Conservation (phyloP, 164 flowering plant genomes). For the Cinnamomum chago region DNA sequence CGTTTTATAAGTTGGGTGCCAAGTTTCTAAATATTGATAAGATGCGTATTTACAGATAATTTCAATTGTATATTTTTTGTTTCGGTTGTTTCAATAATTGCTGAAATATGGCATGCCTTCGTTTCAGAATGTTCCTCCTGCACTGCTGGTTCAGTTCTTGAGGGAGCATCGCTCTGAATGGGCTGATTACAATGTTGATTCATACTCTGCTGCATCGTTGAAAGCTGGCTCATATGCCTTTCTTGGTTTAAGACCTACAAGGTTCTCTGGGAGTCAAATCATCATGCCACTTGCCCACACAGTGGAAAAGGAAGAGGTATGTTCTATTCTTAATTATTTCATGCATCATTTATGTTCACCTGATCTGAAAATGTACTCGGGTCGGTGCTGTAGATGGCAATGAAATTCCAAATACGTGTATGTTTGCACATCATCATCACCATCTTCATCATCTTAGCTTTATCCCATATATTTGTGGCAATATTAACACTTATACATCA, state of each 20-base stretch:
- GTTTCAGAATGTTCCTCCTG: constrained; percentile 75
- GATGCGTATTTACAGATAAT: no score
- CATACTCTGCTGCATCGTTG: constrained; percentile 69
- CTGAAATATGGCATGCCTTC: constrained; percentile 5
- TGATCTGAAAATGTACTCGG: no score
- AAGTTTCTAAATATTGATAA: not conserved
- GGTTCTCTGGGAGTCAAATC: constrained; percentile 75
- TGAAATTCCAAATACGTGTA: no score
- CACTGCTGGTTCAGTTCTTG: constrained; percentile 70
- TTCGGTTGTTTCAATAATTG: not conserved
- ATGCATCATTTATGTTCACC: not conserved
- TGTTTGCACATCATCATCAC: not conserved
- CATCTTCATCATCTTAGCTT: not conserved
- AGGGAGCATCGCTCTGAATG: constrained; percentile 96
- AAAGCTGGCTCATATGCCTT: constrained; percentile 56
- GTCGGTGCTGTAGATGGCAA: no score
- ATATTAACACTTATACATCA: not conserved
- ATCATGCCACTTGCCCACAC: constrained; percentile 89
- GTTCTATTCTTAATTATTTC: not conserved
- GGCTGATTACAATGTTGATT: constrained; percentile 90
- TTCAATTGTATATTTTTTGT: not conserved
- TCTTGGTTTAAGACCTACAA: constrained; percentile 63
- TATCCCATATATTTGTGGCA: not conserved
- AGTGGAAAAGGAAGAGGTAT: constrained; percentile 81
- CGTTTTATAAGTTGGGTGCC: not conserved